Conservation (phyloP, 2,329 filamentous ascomycete species). For the Fonsecaea nubica region DNA sequence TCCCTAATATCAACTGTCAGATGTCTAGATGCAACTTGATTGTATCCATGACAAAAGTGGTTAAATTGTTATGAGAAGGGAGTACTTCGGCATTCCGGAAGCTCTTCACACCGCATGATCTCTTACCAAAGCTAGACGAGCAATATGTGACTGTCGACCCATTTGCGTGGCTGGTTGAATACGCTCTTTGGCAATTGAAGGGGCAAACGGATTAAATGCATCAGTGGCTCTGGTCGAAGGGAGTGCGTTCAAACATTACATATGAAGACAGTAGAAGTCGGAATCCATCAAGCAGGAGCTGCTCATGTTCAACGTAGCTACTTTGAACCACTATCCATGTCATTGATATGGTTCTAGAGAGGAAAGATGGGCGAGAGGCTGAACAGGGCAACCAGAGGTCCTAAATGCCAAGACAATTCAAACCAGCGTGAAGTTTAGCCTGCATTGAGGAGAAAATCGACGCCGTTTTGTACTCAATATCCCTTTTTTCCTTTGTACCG, state of each 20-base stretch:
- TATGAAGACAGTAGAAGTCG: background rate
- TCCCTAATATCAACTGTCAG: conserved; percentile 27
- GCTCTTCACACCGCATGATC: background rate
- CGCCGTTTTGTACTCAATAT: background rate
- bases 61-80: background rate
- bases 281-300: background rate
- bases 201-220: background rate
- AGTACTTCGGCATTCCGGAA: conserved; percentile 3
- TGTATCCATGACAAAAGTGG: background rate
- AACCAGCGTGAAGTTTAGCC: background rate
- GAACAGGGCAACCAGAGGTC: background rate
- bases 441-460: background rate
- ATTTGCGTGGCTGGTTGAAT: conserved; percentile 38
- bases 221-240: background rate
- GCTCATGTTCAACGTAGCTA: background rate
- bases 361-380: background rate
- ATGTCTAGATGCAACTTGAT: background rate
- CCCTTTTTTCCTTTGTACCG: background rate
- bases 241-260: background rate
- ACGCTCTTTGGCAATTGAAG: background rate
- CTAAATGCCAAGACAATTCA: background rate
- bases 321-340: background rate
- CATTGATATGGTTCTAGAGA: background rate
- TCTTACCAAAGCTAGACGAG: conserved; percentile 55
- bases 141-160: conserved; percentile 55